Evolutionary conservation across 371 early-diverging fungal genomes (phyloP), one percentile per base, ranked within the genome.

Genomic region (Scutellospora calospora): DNA sequence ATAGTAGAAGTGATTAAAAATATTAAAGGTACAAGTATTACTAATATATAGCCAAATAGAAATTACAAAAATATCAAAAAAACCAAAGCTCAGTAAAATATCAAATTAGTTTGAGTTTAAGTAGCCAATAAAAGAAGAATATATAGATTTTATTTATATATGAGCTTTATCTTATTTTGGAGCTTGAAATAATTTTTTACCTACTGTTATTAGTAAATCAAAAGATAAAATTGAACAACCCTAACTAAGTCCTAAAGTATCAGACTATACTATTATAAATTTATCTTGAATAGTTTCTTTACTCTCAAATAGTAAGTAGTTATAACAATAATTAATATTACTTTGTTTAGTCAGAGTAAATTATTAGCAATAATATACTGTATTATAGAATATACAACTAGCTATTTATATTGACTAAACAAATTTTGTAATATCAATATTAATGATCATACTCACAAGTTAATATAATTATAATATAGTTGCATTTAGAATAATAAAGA

Each of bases 101-200:
- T 69, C 51, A 8, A 69, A 51, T 27, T 69, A 29, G 51, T 69
- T 69, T 27, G 51, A 69, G 27, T 69, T 69, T 69, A 12, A 69
- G 11, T 69, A n/a, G 71, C 51, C 51, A 20, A n/a, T 69, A 33
- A 16, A 69, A 14, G 41, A 12, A 27, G 29, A 51, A 69, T 51
- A 27, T 25, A 22, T n/a, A 20, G n/a, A 20, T 55, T 55, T n/a
- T 55, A 45, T 45, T 45, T 45, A 11, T 9, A 8, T 1, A 35
- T n/a, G 45, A n/a, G 33, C 41, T 11, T 22, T 66, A 35, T 1
- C 66, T 3, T 20, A 66, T 22, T 49, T 51, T 27, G 51, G 51
- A 69, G 18, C 3, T 25, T 69, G 71, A 27, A 41, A 69, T 29
- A 49, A 51, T 69, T 66, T 69, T 16, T 69, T 25, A 45, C 18